Percentiles rank a stretch among this genome's conserved stretches.
Conservation (phyloP, 106 monocot genomes). For the Phalaenopsis aphrodite region DNA sequence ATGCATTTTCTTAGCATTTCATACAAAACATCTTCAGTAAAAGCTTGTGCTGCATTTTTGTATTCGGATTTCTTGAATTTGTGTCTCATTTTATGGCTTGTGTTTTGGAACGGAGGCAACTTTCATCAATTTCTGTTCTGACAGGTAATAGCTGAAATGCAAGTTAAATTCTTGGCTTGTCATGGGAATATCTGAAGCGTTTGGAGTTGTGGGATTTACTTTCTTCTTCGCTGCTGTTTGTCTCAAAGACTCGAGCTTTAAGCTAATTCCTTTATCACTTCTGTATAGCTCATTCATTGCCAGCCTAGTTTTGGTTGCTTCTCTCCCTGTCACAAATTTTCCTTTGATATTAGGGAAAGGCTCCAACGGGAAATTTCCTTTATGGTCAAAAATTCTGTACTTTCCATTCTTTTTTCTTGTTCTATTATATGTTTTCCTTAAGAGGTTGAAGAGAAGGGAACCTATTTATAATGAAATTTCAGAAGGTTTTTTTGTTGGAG, state of each 20-base stretch:
- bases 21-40: too few relatives aligned
- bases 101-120: not conserved
- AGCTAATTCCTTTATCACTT: conserved; percentile 9
- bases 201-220: conserved; percentile 21
- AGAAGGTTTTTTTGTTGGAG: conserved; percentile 73
- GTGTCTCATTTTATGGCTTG: not conserved
- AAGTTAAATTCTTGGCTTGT: not conserved
- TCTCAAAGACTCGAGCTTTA: conserved; percentile 13
- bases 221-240: conserved; percentile 23
- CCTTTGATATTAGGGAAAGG: conserved; percentile 66
- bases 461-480: conserved; percentile 47
- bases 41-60: not conserved
- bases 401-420: conserved; percentile 40
- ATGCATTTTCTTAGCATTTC: too few relatives aligned
- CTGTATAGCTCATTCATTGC: conserved; percentile 17
- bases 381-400: conserved; percentile 70
- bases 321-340: conserved; percentile 49
- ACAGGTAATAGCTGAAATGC: not conserved
- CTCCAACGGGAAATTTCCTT: conserved; percentile 50
- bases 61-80: not conserved
- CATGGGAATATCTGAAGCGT: conserved; percentile 49
- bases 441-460: conserved; percentile 54
- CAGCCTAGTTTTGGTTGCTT: conserved; percentile 24
- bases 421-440: conserved; percentile 31
- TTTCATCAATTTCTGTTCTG: conserved; percentile 2